These are phyloP conservation scores for Lactarius sanguifluus DNA, from an alignment of 768 basidiomycete species.

Conservation along the genomic window DNA sequence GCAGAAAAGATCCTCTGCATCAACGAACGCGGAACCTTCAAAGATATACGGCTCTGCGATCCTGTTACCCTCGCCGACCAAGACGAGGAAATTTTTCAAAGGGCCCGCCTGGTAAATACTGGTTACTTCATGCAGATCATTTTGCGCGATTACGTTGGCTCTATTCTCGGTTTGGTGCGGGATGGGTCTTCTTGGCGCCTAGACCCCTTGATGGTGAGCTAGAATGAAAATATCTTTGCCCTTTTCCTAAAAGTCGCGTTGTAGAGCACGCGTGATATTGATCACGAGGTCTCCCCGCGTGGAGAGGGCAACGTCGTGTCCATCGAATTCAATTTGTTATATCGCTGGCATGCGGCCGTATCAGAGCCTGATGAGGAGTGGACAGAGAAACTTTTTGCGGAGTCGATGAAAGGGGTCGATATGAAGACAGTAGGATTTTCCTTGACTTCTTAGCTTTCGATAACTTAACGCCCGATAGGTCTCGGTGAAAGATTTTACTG, in stretches of 20 bases:
- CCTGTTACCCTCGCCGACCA: conserved; percentile 40
- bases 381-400: conserved; percentile 18
- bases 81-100: conserved; percentile 77
- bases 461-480: conserved; percentile 30
- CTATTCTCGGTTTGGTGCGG: conserved; percentile 66
- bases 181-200: conserved; percentile 67
- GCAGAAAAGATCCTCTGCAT: conserved; percentile 65
- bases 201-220: conserved; percentile 58
- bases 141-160: conserved; percentile 70
- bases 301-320: conserved; percentile 78
- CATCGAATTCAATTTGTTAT: conserved; percentile 66
- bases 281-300: conserved; percentile 55
- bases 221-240: background rate
- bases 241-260: background rate
- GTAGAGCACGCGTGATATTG: conserved; percentile 50
- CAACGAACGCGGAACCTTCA: conserved; percentile 60
- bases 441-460: background rate
- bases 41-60: conserved; percentile 29
- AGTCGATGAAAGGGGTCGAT: conserved; percentile 3
- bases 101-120: conserved; percentile 71
- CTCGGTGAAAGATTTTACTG: conserved; percentile 35
- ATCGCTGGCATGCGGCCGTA: conserved; percentile 37
- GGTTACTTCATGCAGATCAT: conserved; percentile 71
- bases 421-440: conserved; percentile 11
- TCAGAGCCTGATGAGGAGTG: conserved; percentile 15